Base-by-base conservation (phyloP, 768 basidiomycete species). In the Epithele typhae region DNA sequence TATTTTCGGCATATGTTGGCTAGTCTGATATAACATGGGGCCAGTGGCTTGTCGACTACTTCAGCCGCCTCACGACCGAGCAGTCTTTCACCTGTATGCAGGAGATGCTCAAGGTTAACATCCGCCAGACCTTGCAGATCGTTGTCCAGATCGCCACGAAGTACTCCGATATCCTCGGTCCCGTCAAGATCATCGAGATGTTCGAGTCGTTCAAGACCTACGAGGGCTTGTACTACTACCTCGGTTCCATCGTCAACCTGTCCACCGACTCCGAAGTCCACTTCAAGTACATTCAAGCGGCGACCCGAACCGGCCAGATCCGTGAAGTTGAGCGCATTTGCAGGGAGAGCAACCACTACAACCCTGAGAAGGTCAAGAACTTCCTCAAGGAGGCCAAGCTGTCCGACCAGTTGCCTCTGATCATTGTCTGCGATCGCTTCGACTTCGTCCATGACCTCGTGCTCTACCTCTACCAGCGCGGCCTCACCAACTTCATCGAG, bases 361-460 rank as follows among this genome's bases (percentile, higher is more conserved):
- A 94, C 67, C 91, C 96, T 1, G 96, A 99, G 74, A 99, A 99
- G 69, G 96, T 98, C 79, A 98, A 99, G 78, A 99, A 99, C 71
- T 98, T 97, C 85, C 82, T 97, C 66, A 97, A 97, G 68, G 96
- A 99, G 63, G 94, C 96, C 60, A 94, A 96, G 61, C 83, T 99
- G 23, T 71, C 83, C 30, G 96, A 98, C 63, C 96, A 98, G 64
- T 82, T 99, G 30, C 96, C 96, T 4, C 84, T 99, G 57, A 99
- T 98, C 74, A 98, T 99, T 55, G 96, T 99, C 59, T 98, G 96
- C 78, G 96, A 99, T 65, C 92, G 96, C 32, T 99, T 98, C 76
- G 95, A 96, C 76, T 98, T 97, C 59, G 95, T 99, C 10, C 96
- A 99, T 64, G 96, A 99, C 61, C 83, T 99, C 51, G 95, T 99